Evolutionary conservation across 2,329 filamentous ascomycete species (phyloP).

Genomic region (Thermoascus crustaceus): DNA sequence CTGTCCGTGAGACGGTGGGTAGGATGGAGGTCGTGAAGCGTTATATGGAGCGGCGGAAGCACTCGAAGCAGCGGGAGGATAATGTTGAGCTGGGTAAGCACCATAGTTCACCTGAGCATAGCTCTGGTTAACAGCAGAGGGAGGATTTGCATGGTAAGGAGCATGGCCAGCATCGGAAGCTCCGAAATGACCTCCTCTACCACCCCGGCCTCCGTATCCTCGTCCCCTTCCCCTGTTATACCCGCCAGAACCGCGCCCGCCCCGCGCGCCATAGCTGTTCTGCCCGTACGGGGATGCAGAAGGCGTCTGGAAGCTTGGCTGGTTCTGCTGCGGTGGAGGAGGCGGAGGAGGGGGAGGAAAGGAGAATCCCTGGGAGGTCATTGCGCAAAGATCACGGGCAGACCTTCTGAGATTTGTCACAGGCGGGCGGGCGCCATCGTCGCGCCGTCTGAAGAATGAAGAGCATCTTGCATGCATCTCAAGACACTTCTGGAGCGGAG

Average conservation of each 20-base stretch:
- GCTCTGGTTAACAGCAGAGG: constrained; percentile 15
- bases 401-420: constrained; percentile 16
- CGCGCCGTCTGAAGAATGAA: constrained; percentile 15
- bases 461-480: constrained; percentile 1
- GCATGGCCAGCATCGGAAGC: constrained; percentile 15
- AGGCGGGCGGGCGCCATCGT: constrained; percentile 17
- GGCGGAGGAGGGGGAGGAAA: constrained; percentile 41
- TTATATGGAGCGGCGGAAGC: constrained; percentile 11
- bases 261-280: constrained; percentile 15
- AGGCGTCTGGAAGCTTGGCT: constrained; percentile 13
- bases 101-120: constrained; percentile 23
- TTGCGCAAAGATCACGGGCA: constrained; percentile 17
- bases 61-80: constrained; percentile 17
- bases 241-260: constrained; percentile 20
- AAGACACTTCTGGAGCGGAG: background rate
- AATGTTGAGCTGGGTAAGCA: constrained; percentile 20
- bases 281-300: constrained; percentile 20
- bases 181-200: constrained; percentile 19
- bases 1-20: constrained; percentile 17
- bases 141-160: constrained; percentile 16
- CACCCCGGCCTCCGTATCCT: constrained; percentile 25
- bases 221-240: constrained; percentile 26
- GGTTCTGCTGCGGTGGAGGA: constrained; percentile 16
- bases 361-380: constrained; percentile 37
- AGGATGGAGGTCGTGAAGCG: constrained; percentile 16